Evolutionary conservation across 495 filamentous ascomycete species (phyloP).

Genomic region (Podospora tetraspora): DNA sequence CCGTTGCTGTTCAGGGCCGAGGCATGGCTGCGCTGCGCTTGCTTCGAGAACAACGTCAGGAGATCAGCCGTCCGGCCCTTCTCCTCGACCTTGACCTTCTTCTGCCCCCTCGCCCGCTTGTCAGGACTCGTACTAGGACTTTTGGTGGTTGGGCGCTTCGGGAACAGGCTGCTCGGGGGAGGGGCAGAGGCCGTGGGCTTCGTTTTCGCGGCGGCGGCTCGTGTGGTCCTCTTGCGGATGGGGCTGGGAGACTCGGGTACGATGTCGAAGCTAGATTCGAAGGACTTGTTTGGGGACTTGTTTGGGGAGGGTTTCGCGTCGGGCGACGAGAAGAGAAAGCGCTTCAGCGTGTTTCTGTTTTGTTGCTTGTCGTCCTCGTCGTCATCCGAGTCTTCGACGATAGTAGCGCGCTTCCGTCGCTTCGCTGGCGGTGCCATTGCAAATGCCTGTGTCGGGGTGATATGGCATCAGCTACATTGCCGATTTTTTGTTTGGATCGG

Average conservation of each 20-base stretch:
- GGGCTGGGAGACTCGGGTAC: slow-evolving; percentile 30
- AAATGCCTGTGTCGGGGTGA: slow-evolving; percentile 12
- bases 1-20: slow-evolving; percentile 5
- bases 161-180: slow-evolving; percentile 11
- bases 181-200: slow-evolving; percentile 14
- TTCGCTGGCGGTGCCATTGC: slow-evolving; percentile 53
- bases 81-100: slow-evolving; percentile 35
- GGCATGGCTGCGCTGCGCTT: slow-evolving; percentile 39
- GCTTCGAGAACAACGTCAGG: slow-evolving; percentile 48
- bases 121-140: slow-evolving; percentile 49
- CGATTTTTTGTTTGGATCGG: neutral
- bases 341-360: slow-evolving; percentile 35
- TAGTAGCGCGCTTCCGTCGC: slow-evolving; percentile 39
- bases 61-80: slow-evolving; percentile 46
- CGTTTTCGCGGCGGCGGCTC: slow-evolving; percentile 18
- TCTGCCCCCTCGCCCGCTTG: slow-evolving; percentile 34
- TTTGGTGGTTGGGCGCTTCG: slow-evolving; percentile 16
- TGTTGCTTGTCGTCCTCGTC: slow-evolving; percentile 20
- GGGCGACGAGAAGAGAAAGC: slow-evolving; percentile 43
- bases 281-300: slow-evolving; percentile 13
- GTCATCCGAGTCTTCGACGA: slow-evolving; percentile 34
- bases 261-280: slow-evolving; percentile 13
- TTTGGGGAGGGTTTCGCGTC: slow-evolving; percentile 21
- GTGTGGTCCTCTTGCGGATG: slow-evolving; percentile 28
- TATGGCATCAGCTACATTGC: slow-evolving; percentile 22